Evolutionary conservation across 352 stramenopile genomes (phyloP).

Genomic region (Phytopythium sindhum): DNA sequence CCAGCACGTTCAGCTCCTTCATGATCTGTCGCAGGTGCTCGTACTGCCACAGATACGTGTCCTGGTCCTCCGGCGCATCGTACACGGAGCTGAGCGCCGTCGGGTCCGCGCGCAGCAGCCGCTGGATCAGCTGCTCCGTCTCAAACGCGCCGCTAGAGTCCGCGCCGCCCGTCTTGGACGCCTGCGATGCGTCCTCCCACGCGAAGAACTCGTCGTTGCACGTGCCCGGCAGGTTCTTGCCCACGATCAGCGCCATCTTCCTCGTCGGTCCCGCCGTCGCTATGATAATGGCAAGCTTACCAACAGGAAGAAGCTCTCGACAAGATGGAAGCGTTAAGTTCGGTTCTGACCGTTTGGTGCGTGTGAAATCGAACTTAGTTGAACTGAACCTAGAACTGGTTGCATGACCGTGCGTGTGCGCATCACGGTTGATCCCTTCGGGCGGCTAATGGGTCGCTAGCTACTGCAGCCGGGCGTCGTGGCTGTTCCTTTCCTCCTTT

Average conservation of each 20-base stretch:
- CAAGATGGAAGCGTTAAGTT: background rate
- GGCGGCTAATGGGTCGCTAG: too few relatives aligned
- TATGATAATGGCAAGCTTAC: too few relatives aligned
- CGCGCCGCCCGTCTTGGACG: conserved; percentile 4
- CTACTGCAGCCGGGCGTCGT: too few relatives aligned
- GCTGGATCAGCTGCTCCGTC: conserved; percentile 77
- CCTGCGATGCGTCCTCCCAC: conserved; percentile 39
- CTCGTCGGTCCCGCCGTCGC: too few relatives aligned
- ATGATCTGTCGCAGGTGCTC: conserved; percentile 82
- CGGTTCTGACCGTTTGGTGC: background rate
- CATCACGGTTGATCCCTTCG: background rate
- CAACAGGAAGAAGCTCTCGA: background rate
- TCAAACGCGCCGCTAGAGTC: conserved; percentile 61
- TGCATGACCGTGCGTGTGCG: background rate
- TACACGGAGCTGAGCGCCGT: conserved; percentile 63
- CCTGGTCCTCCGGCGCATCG: conserved; percentile 68
- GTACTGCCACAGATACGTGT: conserved; percentile 86
- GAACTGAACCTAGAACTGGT: background rate
- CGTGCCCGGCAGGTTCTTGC: conserved; percentile 72
- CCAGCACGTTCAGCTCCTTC: conserved; percentile 80
- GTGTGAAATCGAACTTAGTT: background rate
- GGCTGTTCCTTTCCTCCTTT: background rate
- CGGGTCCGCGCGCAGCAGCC: conserved; percentile 56
- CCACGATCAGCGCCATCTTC: conserved; percentile 43
- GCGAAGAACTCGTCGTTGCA: conserved; percentile 81